phyloP scores from a whole-genome alignment of 2,329 filamentous ascomycete species.

The Rhexocercosporidium sp. region DNA sequence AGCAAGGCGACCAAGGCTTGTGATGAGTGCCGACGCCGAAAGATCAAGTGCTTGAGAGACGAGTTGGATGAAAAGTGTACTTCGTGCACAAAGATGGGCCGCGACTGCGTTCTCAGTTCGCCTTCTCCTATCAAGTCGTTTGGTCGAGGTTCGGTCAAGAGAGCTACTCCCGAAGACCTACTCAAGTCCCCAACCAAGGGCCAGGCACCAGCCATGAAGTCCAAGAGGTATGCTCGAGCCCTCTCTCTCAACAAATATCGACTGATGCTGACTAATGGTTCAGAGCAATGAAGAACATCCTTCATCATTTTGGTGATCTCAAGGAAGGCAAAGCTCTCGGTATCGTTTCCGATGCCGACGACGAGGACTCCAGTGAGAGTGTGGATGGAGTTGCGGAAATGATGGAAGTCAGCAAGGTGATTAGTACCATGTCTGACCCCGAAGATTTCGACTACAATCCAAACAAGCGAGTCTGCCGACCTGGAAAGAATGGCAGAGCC shows the following conservation, averaged over 20 bases:
- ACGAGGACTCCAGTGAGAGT: background rate
- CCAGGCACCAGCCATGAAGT: background rate
- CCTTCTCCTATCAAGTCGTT: background rate
- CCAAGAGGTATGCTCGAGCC: background rate
- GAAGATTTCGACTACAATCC: background rate
- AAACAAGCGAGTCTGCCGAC: background rate
- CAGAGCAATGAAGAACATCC: background rate
- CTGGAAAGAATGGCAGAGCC: background rate
- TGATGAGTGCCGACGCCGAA: slow-evolving; percentile 5
- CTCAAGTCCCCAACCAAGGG: background rate
- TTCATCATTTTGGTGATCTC: background rate
- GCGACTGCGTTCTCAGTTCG: background rate
- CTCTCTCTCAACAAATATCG: background rate
- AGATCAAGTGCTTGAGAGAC: slow-evolving; percentile 4
- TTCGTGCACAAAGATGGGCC: background rate
- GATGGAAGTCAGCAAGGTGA: background rate
- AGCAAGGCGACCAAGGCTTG: slow-evolving; percentile 1
- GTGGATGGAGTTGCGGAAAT: background rate
- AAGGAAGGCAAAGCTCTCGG: background rate
- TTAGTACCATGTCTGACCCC: background rate
- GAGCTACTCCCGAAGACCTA: background rate
- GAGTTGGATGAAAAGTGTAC: background rate
- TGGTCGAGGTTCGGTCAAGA: background rate
- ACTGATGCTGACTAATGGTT: no score
- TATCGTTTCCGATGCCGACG: background rate